Conservation (phyloP, 768 basidiomycete genomes). For the Piloderma croceum region DNA sequence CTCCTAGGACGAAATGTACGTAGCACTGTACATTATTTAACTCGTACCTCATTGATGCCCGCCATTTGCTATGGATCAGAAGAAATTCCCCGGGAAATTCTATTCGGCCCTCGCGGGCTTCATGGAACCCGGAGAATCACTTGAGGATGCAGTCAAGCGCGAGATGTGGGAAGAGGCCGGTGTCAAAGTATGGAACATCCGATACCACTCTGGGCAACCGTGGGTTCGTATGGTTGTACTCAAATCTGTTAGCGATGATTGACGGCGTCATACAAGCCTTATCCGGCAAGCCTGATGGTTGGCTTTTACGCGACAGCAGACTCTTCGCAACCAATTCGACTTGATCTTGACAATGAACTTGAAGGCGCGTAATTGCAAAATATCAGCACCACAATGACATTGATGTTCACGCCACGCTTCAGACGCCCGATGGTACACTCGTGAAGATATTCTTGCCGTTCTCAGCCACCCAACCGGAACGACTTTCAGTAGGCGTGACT, state of each 20-base stretch:
- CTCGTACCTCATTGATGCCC: background rate
- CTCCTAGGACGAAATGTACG: conserved; percentile 82
- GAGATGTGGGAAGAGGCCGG: conserved; percentile 98
- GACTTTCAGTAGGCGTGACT: conserved; percentile 41
- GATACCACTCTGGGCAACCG: conserved; percentile 82
- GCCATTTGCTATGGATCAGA: no score
- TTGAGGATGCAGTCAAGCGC: conserved; percentile 88
- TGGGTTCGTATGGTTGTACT: conserved; percentile 50
- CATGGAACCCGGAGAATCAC: conserved; percentile 88
- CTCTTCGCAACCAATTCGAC: conserved; percentile 65
- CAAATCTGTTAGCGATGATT: background rate
- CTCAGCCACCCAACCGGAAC: conserved; percentile 53
- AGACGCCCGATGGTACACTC: conserved; percentile 90
- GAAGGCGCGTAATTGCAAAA: conserved; percentile 47
- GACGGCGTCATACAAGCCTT: conserved; percentile 52
- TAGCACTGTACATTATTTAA: conserved; percentile 4
- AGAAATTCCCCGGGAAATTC: conserved; percentile 60
- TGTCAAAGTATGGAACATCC: conserved; percentile 75
- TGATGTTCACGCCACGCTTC: conserved; percentile 1
- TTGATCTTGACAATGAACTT: conserved; percentile 94
- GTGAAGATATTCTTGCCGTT: conserved; percentile 61
- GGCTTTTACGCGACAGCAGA: conserved; percentile 83
- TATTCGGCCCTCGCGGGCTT: conserved; percentile 94
- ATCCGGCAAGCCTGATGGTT: conserved; percentile 85
- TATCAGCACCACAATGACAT: background rate